phyloP scores from a whole-genome alignment of 2,329 filamentous ascomycete genomes.

The Rhynchosporium agropyri region DNA sequence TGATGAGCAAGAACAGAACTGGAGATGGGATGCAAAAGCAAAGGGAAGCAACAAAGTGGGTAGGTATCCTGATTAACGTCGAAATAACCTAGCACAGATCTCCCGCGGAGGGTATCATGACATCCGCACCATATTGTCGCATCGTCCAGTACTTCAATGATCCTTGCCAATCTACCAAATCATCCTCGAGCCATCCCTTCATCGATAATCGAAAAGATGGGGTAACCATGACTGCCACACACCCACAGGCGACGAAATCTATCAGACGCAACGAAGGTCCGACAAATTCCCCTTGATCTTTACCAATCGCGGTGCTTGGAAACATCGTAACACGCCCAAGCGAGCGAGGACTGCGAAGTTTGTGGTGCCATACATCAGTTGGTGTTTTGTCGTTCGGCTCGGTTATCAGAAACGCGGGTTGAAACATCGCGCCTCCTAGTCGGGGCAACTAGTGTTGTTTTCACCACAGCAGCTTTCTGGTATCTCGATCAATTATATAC shows the following conservation, averaged over 20 bases:
- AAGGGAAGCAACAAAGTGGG: background rate
- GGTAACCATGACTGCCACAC: background rate
- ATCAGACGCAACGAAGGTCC: constrained; percentile 14
- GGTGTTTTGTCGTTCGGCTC: constrained; percentile 5
- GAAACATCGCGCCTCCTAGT: constrained; percentile 12
- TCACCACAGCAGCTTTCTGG: constrained; percentile 7
- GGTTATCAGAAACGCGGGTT: constrained; percentile 7
- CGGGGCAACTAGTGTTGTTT: background rate
- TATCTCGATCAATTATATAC: background rate
- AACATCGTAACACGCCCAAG: constrained; percentile 5
- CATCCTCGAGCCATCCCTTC: no score
- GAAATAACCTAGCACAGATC: constrained; percentile 10
- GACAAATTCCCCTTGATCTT: background rate
- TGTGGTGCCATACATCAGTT: background rate
- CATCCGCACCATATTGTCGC: background rate
- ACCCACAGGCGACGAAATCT: background rate
- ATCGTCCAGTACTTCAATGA: background rate
- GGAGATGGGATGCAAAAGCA: constrained; percentile 9
- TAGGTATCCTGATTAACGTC: background rate
- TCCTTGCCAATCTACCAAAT: no score
- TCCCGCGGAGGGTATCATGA: background rate
- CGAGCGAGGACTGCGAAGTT: background rate
- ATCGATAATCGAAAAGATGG: background rate
- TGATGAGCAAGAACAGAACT: background rate
- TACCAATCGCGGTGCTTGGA: constrained; percentile 7